These are phyloP conservation scores for Nepenthes gracilis DNA, from an alignment of 148 eudicot species.

Conservation along the genomic window DNA sequence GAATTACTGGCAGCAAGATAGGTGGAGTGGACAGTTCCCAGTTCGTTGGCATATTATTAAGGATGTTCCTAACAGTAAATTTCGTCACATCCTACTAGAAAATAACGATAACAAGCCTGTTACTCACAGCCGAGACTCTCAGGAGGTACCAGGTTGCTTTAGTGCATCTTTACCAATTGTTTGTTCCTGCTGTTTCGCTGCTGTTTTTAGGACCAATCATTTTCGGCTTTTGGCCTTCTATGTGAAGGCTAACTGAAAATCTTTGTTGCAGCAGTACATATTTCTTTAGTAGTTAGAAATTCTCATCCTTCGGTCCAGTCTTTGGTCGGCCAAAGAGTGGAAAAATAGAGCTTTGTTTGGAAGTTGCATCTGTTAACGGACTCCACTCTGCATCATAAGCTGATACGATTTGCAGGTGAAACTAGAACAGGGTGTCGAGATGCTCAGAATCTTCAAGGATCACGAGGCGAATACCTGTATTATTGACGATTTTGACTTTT, in stretches of 20 bases:
- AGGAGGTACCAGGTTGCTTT: slow-evolving; percentile 50
- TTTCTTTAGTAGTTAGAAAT: too few species aligned
- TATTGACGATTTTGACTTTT: slow-evolving; percentile 73
- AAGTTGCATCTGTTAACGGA: background rate
- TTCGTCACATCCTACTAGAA: slow-evolving; percentile 85
- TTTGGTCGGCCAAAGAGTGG: too few species aligned
- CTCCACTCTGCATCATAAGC: background rate
- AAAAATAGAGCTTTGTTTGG: background rate
- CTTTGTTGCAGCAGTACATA: too few species aligned
- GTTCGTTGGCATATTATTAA: slow-evolving; percentile 83
- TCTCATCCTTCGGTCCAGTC: too few species aligned
- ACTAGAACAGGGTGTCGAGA: slow-evolving; percentile 76
- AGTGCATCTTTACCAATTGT: background rate
- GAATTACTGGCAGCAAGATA: slow-evolving; percentile 96
- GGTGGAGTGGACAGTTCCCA: slow-evolving; percentile 94
- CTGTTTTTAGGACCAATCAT: background rate
- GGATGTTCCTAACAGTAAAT: slow-evolving; percentile 81
- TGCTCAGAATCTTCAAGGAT: slow-evolving; percentile 81
- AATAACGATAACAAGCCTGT: slow-evolving; percentile 96
- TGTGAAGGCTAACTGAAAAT: too few species aligned
- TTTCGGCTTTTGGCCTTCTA: too few species aligned
- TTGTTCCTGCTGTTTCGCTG: background rate
- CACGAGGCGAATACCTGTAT: slow-evolving; percentile 62
- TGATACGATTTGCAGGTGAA: slow-evolving; percentile 49
- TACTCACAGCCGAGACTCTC: slow-evolving; percentile 95